Conservation (phyloP, 768 basidiomycete species). For the Auricularia heimuer region DNA sequence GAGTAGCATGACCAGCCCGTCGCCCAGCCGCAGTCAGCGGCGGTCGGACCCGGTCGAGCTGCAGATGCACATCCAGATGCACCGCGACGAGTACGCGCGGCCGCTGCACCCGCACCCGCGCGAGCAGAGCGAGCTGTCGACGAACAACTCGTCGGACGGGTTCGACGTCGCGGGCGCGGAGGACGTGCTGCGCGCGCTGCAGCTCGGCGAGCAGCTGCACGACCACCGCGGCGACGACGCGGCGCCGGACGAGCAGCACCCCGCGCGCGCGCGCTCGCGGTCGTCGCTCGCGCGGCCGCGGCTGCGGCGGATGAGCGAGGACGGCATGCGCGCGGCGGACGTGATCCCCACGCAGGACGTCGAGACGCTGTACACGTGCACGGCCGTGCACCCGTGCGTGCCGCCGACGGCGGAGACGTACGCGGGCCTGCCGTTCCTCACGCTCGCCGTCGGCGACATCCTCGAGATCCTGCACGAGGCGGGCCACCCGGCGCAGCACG, state of each 20-base stretch:
- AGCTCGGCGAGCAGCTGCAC: neutral
- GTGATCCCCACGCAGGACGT: conserved; percentile 53
- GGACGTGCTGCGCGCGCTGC: neutral
- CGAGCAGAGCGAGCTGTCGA: neutral
- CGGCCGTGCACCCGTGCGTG: conserved; percentile 56
- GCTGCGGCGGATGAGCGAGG: neutral
- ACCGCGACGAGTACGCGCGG: neutral
- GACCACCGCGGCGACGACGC: neutral
- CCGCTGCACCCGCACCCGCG: neutral
- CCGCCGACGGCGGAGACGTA: conserved; percentile 58
- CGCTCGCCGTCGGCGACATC: conserved; percentile 48
- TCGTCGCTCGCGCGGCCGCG: neutral
- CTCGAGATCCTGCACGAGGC: conserved; percentile 65
- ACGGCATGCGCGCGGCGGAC: neutral
- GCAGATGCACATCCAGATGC: neutral
- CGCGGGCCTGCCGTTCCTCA: conserved; percentile 69
- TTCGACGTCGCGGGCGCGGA: neutral
- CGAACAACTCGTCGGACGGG: neutral
- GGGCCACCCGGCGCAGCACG: conserved; percentile 66
- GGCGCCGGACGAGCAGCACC: neutral
- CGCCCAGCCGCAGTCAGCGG: neutral
- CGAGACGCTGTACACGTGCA: conserved; percentile 62
- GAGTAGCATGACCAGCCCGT: neutral
- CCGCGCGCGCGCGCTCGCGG: neutral
- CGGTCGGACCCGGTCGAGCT: neutral